phyloP scores from a whole-genome alignment of 2,329 filamentous ascomycete species.

The Thielaviopsis musarum region DNA sequence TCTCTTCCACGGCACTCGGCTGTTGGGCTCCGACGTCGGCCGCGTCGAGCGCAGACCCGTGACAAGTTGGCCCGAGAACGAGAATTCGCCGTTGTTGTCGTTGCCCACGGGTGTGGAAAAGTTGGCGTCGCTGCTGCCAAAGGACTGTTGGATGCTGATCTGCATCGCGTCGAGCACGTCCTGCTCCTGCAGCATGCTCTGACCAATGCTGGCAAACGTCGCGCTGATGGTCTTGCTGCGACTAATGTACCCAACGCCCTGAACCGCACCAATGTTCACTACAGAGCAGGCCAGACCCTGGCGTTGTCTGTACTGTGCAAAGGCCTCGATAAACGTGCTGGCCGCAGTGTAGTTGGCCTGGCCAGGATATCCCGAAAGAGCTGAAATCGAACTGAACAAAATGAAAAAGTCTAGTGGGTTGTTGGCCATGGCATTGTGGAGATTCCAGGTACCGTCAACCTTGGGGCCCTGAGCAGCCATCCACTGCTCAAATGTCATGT shows the following conservation, averaged over 20 bases:
- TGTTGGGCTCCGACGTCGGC: constrained; percentile 1
- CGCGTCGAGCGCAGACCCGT: constrained; percentile 10
- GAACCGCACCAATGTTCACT: constrained; percentile 22
- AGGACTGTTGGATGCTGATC: neutral
- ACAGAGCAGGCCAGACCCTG: constrained; percentile 19
- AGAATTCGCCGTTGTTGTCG: neutral
- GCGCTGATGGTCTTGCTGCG: constrained; percentile 15
- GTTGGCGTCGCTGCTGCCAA: neutral
- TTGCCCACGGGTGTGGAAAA: neutral
- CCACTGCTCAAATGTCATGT: constrained; percentile 22
- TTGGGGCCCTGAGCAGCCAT: constrained; percentile 17
- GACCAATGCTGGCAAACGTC: constrained; percentile 6
- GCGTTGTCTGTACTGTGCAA: constrained; percentile 21
- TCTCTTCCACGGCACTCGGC: constrained; percentile 1
- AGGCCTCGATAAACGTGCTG: constrained; percentile 24
- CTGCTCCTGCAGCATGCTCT: constrained; percentile 14
- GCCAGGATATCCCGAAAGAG: constrained; percentile 20
- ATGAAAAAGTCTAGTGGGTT: constrained; percentile 23
- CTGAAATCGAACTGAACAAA: constrained; percentile 21
- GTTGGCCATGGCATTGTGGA: constrained; percentile 16
- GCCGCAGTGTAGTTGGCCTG: constrained; percentile 27
- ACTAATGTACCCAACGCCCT: constrained; percentile 21
- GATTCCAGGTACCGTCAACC: constrained; percentile 20
- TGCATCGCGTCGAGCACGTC: constrained; percentile 12
- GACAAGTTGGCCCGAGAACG: neutral